Evolutionary conservation across 2,329 filamentous ascomycete genomes (phyloP).

Genomic region (Kalmusia sp.): DNA sequence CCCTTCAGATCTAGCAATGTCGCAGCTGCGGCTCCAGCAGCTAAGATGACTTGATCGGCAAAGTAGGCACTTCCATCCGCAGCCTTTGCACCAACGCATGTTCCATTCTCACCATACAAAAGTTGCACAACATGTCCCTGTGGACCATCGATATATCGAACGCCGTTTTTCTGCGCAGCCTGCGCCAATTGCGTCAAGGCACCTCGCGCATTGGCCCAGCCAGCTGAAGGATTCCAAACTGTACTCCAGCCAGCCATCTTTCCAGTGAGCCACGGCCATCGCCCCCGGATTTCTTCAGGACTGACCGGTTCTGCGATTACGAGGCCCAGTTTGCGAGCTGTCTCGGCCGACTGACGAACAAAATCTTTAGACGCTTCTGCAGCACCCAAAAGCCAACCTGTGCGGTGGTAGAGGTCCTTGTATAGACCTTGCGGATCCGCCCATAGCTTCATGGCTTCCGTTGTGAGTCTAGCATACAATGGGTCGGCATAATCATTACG

Average conservation of each 20-base stretch:
- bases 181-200: not conserved
- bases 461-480: slow-evolving; percentile 58
- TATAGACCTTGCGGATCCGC: not conserved
- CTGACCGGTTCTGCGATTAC: not conserved
- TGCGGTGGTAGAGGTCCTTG: not conserved
- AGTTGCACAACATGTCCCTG: slow-evolving; percentile 43
- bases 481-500: slow-evolving; percentile 62
- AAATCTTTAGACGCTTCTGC: not conserved
- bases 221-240: slow-evolving; percentile 4
- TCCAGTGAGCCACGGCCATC: slow-evolving; percentile 1
- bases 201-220: slow-evolving; percentile 4
- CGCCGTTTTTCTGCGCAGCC: not conserved
- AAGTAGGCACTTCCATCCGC: slow-evolving; percentile 53
- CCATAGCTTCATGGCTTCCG: slow-evolving; percentile 31
- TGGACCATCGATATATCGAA: not conserved
- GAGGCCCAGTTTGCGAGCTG: slow-evolving; percentile 1
- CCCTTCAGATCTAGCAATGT: slow-evolving; percentile 2
- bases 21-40: slow-evolving; percentile 61
- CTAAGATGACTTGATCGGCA: slow-evolving; percentile 60
- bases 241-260: slow-evolving; percentile 1
- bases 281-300: not conserved
- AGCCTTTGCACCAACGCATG: slow-evolving; percentile 56
- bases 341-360: slow-evolving; percentile 5
- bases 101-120: slow-evolving; percentile 42
- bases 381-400: slow-evolving; percentile 2